These are phyloP conservation scores for Fomitopsis serialis DNA, from an alignment of 768 basidiomycete species.

Conservation along the genomic window DNA sequence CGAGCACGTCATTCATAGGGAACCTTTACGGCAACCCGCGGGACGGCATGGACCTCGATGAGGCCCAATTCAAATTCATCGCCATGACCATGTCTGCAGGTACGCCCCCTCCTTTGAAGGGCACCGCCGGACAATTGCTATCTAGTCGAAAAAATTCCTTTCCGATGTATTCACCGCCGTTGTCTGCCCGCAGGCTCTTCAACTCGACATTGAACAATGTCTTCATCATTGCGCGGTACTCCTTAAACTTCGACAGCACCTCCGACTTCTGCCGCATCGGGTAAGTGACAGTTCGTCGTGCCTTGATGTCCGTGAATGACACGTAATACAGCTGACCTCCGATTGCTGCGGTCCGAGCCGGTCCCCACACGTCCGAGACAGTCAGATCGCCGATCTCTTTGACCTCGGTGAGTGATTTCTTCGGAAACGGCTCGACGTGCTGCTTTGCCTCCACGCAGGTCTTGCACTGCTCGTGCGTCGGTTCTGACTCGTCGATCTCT, in stretches of 20 bases:
- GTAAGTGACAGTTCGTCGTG: constrained; percentile 1
- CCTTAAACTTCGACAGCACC: not conserved
- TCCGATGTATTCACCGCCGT: constrained; percentile 20
- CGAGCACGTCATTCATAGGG: not conserved
- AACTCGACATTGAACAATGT: not conserved
- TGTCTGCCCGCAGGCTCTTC: constrained; percentile 18
- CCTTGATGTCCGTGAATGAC: constrained; percentile 17
- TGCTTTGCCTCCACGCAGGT: constrained; percentile 21
- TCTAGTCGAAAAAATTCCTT: no score
- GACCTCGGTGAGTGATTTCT: constrained; percentile 3
- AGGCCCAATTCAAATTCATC: constrained; percentile 14
- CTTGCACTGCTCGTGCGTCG: constrained; percentile 9
- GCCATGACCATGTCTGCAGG: constrained; percentile 16
- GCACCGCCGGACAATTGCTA: no score
- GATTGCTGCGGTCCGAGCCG: constrained; percentile 4
- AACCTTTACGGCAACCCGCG: not conserved
- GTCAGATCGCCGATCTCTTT: constrained; percentile 3
- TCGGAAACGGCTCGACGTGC: not conserved
- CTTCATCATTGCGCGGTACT: constrained; percentile 1
- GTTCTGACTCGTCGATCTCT: constrained; percentile 1
- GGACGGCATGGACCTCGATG: not conserved
- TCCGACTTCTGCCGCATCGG: constrained; percentile 4
- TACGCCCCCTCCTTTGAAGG: constrained; percentile 5
- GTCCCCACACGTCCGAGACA: constrained; percentile 16
- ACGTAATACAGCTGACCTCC: constrained; percentile 14